A percentile compares a stretch with the other conserved stretches of the same genome.
These are phyloP conservation scores for Diaporthe citri DNA, from an alignment of 2,329 filamentous ascomycete species.

Conservation along the genomic window DNA sequence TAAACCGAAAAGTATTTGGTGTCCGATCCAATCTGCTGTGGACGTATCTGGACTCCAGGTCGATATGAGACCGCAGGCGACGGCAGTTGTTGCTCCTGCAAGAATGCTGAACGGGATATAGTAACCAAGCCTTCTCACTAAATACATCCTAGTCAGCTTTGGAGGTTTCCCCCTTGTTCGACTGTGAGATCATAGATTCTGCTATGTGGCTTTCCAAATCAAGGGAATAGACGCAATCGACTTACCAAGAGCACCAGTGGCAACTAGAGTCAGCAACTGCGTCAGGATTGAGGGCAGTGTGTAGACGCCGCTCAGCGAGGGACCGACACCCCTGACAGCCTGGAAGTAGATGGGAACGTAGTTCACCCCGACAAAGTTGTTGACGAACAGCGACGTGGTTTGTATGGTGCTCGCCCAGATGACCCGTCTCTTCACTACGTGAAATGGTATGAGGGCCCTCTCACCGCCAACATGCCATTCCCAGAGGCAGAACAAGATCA, in stretches of 20 bases:
- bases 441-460: constrained; percentile 4
- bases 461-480: constrained; percentile 48
- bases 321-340: constrained; percentile 2
- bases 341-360: constrained; percentile 32
- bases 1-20: constrained; percentile 63
- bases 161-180: accelerated
- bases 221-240: accelerated
- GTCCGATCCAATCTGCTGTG: constrained; percentile 67
- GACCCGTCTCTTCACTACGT: neutral
- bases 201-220: neutral
- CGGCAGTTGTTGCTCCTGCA: constrained; percentile 53
- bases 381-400: neutral
- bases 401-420: neutral
- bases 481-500: constrained; percentile 54
- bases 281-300: constrained; percentile 8
- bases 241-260: constrained; percentile 9
- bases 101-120: constrained; percentile 58
- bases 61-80: constrained; percentile 68
- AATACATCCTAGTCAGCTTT: neutral
- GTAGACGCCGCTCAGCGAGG: constrained; percentile 17
- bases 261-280: neutral
- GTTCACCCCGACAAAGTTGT: constrained; percentile 10
- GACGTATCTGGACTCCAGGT: constrained; percentile 63
- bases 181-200: neutral
- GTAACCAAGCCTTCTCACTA: constrained; percentile 51